Conservation (phyloP, 1,284 basidiomycete species). For the Pulchroboletus neoregius region DNA sequence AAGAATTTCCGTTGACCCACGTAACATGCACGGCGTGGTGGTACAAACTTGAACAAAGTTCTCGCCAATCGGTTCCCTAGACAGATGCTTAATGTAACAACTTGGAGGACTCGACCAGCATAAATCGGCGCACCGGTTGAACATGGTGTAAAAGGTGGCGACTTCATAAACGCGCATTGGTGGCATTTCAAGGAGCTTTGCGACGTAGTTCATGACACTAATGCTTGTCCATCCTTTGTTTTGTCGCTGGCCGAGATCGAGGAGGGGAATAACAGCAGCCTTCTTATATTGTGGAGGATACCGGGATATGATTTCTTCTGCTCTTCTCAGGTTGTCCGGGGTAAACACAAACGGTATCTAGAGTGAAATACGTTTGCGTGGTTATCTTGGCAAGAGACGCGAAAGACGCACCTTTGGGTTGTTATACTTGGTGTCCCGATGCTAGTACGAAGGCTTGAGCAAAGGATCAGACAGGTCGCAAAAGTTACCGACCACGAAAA, state of each 20-base stretch:
- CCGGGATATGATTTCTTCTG: conserved; percentile 84
- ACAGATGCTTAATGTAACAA: conserved; percentile 4
- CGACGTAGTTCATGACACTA: conserved; percentile 98
- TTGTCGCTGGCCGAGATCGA: conserved; percentile 95
- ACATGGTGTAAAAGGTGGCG: conserved; percentile 99
- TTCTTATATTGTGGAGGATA: conserved; percentile 99
- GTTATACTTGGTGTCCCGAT: conserved; percentile 92
- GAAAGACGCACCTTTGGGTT: conserved; percentile 67
- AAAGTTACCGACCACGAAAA: conserved; percentile 47
- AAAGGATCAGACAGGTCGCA: conserved; percentile 1
- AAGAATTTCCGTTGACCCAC: conserved; percentile 88
- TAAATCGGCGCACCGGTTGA: conserved; percentile 68
- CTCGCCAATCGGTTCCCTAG: conserved; percentile 89
- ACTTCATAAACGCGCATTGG: conserved; percentile 99
- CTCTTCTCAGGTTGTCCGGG: conserved; percentile 77
- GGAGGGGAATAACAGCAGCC: conserved; percentile 93
- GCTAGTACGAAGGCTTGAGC: conserved; percentile 45
- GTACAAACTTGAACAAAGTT: conserved; percentile 99
- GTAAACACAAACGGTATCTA: conserved; percentile 91
- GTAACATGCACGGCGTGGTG: conserved; percentile 97
- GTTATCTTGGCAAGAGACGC: neutral
- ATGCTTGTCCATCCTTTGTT: conserved; percentile 99
- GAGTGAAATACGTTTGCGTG: neutral
- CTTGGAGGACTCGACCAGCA: neutral
- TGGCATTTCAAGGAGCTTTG: conserved; percentile 88